These are phyloP conservation scores for Penicillium occitanis DNA, from an alignment of 2,329 filamentous ascomycete species.

Conservation along the genomic window DNA sequence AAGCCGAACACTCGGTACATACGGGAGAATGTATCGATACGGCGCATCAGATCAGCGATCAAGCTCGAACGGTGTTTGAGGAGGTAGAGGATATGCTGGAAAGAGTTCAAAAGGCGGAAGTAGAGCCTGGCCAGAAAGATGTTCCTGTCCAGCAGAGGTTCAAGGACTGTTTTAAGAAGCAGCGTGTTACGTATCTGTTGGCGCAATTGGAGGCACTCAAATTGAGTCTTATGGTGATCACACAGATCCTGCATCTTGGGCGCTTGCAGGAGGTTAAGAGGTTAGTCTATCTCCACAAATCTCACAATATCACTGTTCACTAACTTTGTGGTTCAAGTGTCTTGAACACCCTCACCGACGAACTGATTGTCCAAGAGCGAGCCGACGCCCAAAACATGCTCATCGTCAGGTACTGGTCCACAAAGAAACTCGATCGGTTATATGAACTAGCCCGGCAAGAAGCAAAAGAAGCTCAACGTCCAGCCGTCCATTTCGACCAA, in stretches of 20 bases:
- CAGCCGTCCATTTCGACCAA: constrained; percentile 3
- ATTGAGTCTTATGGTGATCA: constrained; percentile 42
- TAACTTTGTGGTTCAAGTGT: constrained; percentile 14
- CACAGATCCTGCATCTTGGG: constrained; percentile 41
- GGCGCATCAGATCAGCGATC: constrained; percentile 40
- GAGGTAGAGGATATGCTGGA: constrained; percentile 46
- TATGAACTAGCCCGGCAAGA: constrained; percentile 40
- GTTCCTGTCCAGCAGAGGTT: constrained; percentile 37
- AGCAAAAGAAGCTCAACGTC: constrained; percentile 24
- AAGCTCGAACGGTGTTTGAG: constrained; percentile 41
- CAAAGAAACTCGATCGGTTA: constrained; percentile 38
- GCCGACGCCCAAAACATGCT: constrained; percentile 46
- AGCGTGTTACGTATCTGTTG: constrained; percentile 43
- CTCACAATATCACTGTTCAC: neutral
- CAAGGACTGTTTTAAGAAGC: constrained; percentile 44
- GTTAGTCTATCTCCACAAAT: constrained; percentile 17
- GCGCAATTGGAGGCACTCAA: constrained; percentile 45
- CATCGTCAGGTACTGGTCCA: constrained; percentile 45
- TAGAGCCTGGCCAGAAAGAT: constrained; percentile 26
- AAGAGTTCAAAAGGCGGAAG: constrained; percentile 31
- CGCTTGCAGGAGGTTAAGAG: constrained; percentile 32
- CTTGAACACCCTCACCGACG: constrained; percentile 26
- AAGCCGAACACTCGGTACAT: constrained; percentile 33
- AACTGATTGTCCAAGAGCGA: constrained; percentile 41
- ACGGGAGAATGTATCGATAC: constrained; percentile 37